Conservation (phyloP, 768 basidiomycete species). For the Rhizopogon vulgaris region DNA sequence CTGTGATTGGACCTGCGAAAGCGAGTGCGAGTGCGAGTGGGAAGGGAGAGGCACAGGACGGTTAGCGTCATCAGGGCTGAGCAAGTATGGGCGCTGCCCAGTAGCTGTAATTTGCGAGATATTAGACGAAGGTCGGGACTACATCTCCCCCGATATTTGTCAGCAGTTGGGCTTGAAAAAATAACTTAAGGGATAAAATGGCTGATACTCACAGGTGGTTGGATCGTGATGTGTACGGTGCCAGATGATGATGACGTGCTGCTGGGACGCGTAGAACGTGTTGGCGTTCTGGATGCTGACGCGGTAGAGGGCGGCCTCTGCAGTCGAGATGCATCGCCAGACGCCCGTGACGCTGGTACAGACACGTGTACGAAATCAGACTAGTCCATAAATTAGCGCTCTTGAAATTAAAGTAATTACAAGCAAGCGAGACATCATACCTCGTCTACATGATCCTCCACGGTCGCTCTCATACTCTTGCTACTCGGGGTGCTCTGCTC, state of each 20-base stretch:
- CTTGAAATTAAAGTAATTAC: neutral
- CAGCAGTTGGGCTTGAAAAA: neutral
- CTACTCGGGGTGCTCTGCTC: conserved; percentile 17
- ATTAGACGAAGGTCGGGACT: conserved; percentile 22
- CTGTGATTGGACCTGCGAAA: neutral
- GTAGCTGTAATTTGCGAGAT: conserved; percentile 21
- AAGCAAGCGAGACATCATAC: conserved; percentile 14
- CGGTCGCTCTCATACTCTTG: conserved; percentile 27
- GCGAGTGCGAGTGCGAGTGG: neutral
- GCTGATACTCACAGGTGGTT: conserved; percentile 22
- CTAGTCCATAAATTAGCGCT: conserved; percentile 7
- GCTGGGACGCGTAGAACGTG: conserved; percentile 11
- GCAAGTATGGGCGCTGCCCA: conserved; percentile 20
- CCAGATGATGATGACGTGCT: conserved; percentile 26
- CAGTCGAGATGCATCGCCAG: conserved; percentile 15
- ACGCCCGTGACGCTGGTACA: conserved; percentile 23
- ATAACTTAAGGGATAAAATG: neutral
- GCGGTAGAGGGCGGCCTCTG: neutral
- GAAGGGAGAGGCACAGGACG: conserved; percentile 28
- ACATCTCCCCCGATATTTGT: neutral
- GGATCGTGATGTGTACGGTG: conserved; percentile 26
- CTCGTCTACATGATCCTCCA: conserved; percentile 31
- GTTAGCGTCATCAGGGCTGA: conserved; percentile 37
- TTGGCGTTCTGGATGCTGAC: neutral
- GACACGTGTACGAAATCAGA: conserved; percentile 30